Base-by-base conservation (phyloP, 805 yeast genomes). In the Candida manassasensis region DNA sequence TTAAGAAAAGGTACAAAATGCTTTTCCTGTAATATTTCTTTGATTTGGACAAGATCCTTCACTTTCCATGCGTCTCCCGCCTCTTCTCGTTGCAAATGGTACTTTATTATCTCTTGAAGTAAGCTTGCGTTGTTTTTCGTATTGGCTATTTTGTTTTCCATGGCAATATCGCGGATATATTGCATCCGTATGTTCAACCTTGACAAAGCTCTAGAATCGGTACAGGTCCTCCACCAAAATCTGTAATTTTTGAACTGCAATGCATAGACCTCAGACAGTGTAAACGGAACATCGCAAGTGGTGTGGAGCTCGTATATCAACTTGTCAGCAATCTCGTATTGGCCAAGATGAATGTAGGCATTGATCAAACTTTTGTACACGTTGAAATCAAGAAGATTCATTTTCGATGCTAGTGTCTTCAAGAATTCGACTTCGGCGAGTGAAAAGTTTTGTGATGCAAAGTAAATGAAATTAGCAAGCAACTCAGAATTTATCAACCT, bases 251-350 rank as follows among this genome's bases (percentile, higher is more conserved):
- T 49, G 22, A 63, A 36, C 34, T 66, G 68, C 1, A 40, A 43
- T 12, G 47, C 43, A 40, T 47, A 55, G 4, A 65, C 45, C 5
- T 42, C 47, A 3, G 59, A 45, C 41, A 52, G 50, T 11, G 47
- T 47, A 27, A 55, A 59, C 12, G 69, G 69, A 13, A 53, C 53
- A 3, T 37, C 34, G 4, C 62, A 52, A 1, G 36, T 29, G n/a
- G 34, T 36, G 29, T 64, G 69, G 2, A 67, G 69, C 25, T 56
- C 52, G 18, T 39, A 45, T 7, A 62, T 48, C 21, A 57, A 34
- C 8, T 40, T 43, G 31, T 66, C 66, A 2, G 72, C 73, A 13
- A 38, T 26, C 30, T 52, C 58, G 38, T 47, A 53, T 34, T 61
- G 59, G 6, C 57, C 61, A 19, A 59, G 39, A 24, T 45, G 48